phyloP scores from a whole-genome alignment of 176 grass and related monocot species.

The Aechmea fasciata region DNA sequence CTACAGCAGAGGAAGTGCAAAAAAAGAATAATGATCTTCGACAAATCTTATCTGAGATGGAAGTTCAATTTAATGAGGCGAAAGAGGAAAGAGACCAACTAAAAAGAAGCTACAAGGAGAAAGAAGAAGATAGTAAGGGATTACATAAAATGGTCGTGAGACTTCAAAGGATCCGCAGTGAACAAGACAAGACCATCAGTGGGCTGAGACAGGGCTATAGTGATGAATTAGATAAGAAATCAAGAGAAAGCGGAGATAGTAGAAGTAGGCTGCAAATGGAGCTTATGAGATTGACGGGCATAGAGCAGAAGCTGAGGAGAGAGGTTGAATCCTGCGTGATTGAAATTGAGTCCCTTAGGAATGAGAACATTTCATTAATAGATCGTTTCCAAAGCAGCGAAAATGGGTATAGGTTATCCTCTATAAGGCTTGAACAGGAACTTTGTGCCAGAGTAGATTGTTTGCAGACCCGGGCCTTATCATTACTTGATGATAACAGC shows the following conservation, averaged over 20 bases:
- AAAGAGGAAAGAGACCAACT: constrained; percentile 48
- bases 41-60: constrained; percentile 36
- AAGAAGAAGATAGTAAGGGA: constrained; percentile 54
- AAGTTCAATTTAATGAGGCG: constrained; percentile 36
- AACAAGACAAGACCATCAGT: constrained; percentile 76
- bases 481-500: constrained; percentile 53
- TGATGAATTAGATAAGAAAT: constrained; percentile 35
- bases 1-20: constrained; percentile 32
- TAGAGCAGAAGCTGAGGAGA: constrained; percentile 70
- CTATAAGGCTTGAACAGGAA: constrained; percentile 49
- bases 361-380: constrained; percentile 63
- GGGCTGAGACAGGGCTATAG: constrained; percentile 43
- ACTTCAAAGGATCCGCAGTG: constrained; percentile 55
- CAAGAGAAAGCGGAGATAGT: constrained; percentile 25
- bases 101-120: constrained; percentile 51
- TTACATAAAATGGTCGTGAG: constrained; percentile 58
- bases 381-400: constrained; percentile 37
- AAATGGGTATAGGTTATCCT: constrained; percentile 30
- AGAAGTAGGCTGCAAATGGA: constrained; percentile 48
- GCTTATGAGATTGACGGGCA: constrained; percentile 57
- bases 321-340: constrained; percentile 47
- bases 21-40: constrained; percentile 31
- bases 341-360: constrained; percentile 68
- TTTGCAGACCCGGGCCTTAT: constrained; percentile 57
- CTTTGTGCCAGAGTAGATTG: constrained; percentile 44